Conservation (phyloP, 768 basidiomycete species). For the Psilocybe sp. region DNA sequence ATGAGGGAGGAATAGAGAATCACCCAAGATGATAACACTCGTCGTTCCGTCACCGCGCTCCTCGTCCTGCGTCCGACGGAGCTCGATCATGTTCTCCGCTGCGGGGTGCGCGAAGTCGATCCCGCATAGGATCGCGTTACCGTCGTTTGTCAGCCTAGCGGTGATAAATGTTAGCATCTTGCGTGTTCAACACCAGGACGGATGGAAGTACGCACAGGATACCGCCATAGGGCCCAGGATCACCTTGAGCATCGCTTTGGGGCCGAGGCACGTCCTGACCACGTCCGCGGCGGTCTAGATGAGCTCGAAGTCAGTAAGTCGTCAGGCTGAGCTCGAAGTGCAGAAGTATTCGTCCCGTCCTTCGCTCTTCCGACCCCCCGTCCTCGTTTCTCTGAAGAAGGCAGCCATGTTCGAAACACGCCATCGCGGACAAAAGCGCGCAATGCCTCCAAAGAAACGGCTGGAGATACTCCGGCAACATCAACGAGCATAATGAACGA, state of each 20-base stretch:
- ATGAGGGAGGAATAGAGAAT: conserved; percentile 14
- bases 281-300: conserved; percentile 93
- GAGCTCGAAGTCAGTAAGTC: background rate
- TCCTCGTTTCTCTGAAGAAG: too few relatives aligned
- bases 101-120: conserved; percentile 99
- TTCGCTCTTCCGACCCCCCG: too few relatives aligned
- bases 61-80: conserved; percentile 96
- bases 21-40: conserved; percentile 95
- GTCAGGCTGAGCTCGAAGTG: too few relatives aligned
- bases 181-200: background rate
- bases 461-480: too few relatives aligned
- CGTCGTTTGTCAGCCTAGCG: conserved; percentile 91
- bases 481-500: background rate
- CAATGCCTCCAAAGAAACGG: too few relatives aligned
- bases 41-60: conserved; percentile 99
- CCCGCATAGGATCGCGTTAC: conserved; percentile 97
- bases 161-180: too few relatives aligned
- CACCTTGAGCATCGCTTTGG: conserved; percentile 99
- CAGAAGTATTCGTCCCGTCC: too few relatives aligned
- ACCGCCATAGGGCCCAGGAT: conserved; percentile 98
- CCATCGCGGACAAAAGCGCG: too few relatives aligned
- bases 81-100: conserved; percentile 99
- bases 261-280: conserved; percentile 94
- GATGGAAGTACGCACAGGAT: conserved; percentile 81
- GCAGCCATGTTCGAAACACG: too few relatives aligned